Base-by-base conservation (phyloP, 495 filamentous ascomycete species). In the Mycothermus thermophilus region DNA sequence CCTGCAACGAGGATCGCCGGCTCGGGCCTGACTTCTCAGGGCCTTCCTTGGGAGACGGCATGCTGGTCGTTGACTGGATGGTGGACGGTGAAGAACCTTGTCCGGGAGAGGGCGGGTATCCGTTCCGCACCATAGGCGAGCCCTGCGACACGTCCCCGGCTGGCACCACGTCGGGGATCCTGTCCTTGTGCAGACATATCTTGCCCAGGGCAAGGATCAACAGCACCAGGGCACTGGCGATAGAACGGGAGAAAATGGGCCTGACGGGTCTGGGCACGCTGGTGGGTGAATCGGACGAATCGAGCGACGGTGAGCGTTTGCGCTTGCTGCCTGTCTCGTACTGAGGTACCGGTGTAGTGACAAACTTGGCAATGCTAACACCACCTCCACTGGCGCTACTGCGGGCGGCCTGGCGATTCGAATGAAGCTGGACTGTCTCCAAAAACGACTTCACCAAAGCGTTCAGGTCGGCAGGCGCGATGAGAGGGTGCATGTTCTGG, bases 401-500 rank as follows among this genome's bases (percentile, higher is more conserved):
- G 22, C 22, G 27, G 37, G 28, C 8, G 50, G 50, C n/a, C 38
- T 42, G 26, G 46, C 45, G 23, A 32, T 52, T 29, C 39, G 35
- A 6, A 25, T 43, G 35, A n/a, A n/a, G n/a, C 17, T 60, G 60
- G 17, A 64, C 32, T 5, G 49, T 50, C 30, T 63, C 61, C 29
- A 74, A 39, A 30, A 74, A 72, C 21, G 56, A 35, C 21, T 57
- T 60, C 1, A 71, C 62, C 52, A 71, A 63, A 1, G 59, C 62
- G 22, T 70, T 46, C 4, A 75, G 57, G 42, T 63, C 56, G 14
- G 45, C 48, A 11, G 62, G 62, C 4, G 62, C 51, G 24, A 97
- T 66, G 48, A 96, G 86, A 9, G 90, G 90, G 53, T 96, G 90
- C 52, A 97, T 72, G 35, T 75, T 81, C 45, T 93, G 80, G 25